Base-by-base conservation (phyloP, 805 yeast species). In the Blastobotrys parvus region DNA sequence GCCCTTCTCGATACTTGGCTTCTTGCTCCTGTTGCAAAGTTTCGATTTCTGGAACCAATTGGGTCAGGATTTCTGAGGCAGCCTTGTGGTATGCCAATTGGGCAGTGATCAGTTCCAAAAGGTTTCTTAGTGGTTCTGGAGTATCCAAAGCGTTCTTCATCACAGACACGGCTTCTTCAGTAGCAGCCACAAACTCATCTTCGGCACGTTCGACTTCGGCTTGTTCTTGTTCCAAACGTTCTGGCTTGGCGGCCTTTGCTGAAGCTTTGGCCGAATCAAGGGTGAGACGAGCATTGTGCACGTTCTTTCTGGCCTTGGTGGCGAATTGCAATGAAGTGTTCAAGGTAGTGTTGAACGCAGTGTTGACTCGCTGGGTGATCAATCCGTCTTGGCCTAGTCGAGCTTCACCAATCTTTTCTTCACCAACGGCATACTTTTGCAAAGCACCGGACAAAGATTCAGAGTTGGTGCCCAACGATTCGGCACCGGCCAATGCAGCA, bases 141-240 rank as follows among this genome's bases (percentile, higher is more conserved):
- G 78, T 71, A 45, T 80, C 79, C 51, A 86, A 74, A 22, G 82
- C 89, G 58, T 80, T 79, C 67, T 80, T 85, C 89, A 86, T 81
- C 46, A 82, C 77, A 32, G 78, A 68, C 43, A 85, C 86, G 32
- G 94, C 92, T 57, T 82, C 92, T 65, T 86, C 95, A 29, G 87
- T 87, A 19, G 89, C 82, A 53, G 83, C 85, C 38, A 92, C 94
- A 61, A 86, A 86, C 57, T 82, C 89, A 57, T 86, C 95, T 66
- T 86, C 95, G 41, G 86, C 78, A 48, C 80, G 75, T 63, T 86
- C 94, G 74, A 86, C 80, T 50, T 78, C 75, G 39, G 80, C 82
- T 55, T 89, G 72, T 47, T 82, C 73, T 39, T 78, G 78, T 15
- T 89, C 86, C 58, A 81, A 82, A 63, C 78, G 78, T 53, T 75